Base-by-base conservation (phyloP, 331 rosid species). In the Quercus tomentella region DNA sequence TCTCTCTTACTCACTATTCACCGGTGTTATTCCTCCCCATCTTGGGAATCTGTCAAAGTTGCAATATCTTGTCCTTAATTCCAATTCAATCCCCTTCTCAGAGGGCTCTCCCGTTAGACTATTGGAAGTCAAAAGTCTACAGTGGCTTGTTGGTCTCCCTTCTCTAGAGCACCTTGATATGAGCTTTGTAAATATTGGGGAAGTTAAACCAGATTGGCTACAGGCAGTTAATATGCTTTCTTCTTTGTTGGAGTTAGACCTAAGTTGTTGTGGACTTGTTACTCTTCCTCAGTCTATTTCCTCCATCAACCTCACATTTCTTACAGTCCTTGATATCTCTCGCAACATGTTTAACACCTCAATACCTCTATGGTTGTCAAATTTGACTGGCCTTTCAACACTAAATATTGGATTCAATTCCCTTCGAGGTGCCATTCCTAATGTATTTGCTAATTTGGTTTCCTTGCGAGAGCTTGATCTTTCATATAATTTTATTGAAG, bases 41-140 rank as follows among this genome's bases (percentile, higher is more conserved):
- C 65, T 77, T 16, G 76, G 85, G 5, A 82, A 82, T 23, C 33
- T 82, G 0, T 77, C 85, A 41, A 43, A 15, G 6, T 21, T 21
- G 18, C 25, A 56, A 56, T 56, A 56, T 21, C 62, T 56, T 20
- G 28, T 0, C 26, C 62, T 56, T 11, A 56, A 8, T 56, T 56
- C 62, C 21, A 6, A 0, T 7, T 1, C 2, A n/a, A 0, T 2
- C 14, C 10, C 0, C 62, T 1, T 56, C 14, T 0, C 9, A 7
- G 43, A 7, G 43, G 0, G 0, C 62, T 0, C 0, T 2, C 4
- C 5, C 45, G 0, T 37, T 37, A 7, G 0, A 56, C 0, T 1
- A 7, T 56, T 56, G 62, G 25, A 21, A n/a, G 62, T 56, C 1
- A 2, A n/a, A 56, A 56, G 25, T 11, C 1, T 20, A 1, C 3